These are phyloP conservation scores for Diaporthe ampelina DNA, from an alignment of 2,329 filamentous ascomycete genomes.

Conservation along the genomic window DNA sequence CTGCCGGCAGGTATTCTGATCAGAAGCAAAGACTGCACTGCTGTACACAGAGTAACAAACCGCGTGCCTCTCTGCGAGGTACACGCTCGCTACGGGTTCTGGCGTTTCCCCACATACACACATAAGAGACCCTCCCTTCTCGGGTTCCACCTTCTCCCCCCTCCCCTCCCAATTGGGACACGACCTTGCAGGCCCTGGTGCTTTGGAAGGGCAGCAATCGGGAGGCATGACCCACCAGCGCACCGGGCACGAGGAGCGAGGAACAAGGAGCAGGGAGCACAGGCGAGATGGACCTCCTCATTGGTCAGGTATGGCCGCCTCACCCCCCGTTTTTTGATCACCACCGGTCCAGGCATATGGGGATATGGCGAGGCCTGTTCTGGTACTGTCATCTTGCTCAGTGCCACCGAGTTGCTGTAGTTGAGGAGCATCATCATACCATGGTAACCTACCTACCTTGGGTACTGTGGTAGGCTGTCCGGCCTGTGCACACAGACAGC, in stretches of 20 bases:
- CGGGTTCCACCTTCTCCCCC: too few species aligned
- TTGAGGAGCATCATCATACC: background rate
- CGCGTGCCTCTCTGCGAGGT: background rate
- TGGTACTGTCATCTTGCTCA: constrained; percentile 28
- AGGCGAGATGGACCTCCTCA: background rate
- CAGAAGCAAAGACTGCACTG: background rate
- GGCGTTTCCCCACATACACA: constrained; percentile 11
- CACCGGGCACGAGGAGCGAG: too few species aligned
- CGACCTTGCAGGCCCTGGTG: background rate
- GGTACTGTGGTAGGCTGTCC: background rate
- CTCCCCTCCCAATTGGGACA: too few species aligned
- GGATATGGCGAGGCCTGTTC: background rate
- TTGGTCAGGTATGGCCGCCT: constrained; percentile 25
- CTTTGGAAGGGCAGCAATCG: too few species aligned
- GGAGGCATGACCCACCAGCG: too few species aligned
- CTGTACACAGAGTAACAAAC: too few species aligned
- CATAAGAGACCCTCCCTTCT: too few species aligned
- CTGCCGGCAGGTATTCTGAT: background rate
- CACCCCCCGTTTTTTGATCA: constrained; percentile 12
- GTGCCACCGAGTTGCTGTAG: background rate
- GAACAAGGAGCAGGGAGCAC: background rate
- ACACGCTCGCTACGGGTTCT: background rate
- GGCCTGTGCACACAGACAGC: background rate
- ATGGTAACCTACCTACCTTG: too few species aligned
- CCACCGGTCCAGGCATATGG: background rate